These are phyloP conservation scores for Gardenia jasminoides DNA, from an alignment of 257 asterid genomes.

Conservation along the genomic window DNA sequence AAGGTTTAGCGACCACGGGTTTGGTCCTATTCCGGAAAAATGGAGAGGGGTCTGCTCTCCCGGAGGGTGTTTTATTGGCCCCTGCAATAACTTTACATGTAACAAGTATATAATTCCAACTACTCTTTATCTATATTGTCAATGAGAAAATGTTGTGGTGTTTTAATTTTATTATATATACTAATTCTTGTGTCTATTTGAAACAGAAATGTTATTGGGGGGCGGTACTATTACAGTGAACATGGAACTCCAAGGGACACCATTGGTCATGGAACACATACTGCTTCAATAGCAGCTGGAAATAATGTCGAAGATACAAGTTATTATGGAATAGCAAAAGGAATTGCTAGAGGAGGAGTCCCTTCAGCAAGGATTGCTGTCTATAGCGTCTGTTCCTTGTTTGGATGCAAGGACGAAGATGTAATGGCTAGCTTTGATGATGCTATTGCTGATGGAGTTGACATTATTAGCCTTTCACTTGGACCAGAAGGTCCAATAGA, in stretches of 20 bases:
- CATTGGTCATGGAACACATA: constrained; percentile 40
- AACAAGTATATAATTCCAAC: constrained; percentile 40
- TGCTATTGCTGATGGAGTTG: constrained; percentile 52
- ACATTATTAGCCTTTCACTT: constrained; percentile 34
- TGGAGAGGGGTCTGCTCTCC: constrained; percentile 49
- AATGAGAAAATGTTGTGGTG: too few relatives aligned
- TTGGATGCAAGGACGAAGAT: neutral
- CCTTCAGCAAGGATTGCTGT: constrained; percentile 41
- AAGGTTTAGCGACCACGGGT: constrained; percentile 33
- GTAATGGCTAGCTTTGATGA: too few relatives aligned
- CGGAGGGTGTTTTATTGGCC: too few relatives aligned
- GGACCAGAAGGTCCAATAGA: neutral
- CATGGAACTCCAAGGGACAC: constrained; percentile 20
- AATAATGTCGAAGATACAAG: constrained; percentile 21
- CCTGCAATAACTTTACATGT: constrained; percentile 44
- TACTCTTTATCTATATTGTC: too few relatives aligned
- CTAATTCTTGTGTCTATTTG: neutral
- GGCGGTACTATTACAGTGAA: constrained; percentile 23
- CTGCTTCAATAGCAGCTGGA: constrained; percentile 52
- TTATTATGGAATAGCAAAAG: constrained; percentile 33
- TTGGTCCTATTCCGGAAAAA: constrained; percentile 38
- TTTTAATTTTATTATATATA: too few relatives aligned
- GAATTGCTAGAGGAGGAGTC: constrained; percentile 42
- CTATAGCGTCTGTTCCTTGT: constrained; percentile 22
- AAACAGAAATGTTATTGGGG: constrained; percentile 46